phyloP scores from a whole-genome alignment of 768 basidiomycete genomes.

The Russula virescens region DNA sequence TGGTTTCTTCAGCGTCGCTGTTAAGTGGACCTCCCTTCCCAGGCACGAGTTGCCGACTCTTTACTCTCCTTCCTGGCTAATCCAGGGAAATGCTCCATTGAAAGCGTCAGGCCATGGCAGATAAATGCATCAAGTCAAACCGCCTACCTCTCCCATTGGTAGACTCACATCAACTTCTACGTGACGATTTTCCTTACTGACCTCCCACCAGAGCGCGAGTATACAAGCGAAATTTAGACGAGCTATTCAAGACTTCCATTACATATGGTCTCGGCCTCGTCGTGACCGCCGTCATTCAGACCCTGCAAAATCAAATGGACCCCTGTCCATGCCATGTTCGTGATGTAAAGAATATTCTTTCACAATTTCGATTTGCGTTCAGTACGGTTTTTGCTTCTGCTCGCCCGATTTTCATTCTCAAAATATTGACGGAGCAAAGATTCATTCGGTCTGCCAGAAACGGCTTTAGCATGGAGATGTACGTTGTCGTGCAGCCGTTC shows the following conservation, averaged over 20 bases:
- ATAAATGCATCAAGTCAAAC: not conserved
- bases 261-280: not conserved
- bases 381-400: no score
- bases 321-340: conserved; percentile 10
- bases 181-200: conserved; percentile 1
- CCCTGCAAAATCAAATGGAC: not conserved
- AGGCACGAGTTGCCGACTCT: not conserved
- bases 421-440: not conserved
- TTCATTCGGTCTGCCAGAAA: not conserved
- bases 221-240: no score
- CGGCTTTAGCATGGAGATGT: not conserved
- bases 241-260: conserved; percentile 3
- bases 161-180: conserved; percentile 11
- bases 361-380: not conserved
- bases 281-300: conserved; percentile 7
- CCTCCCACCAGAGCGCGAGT: not conserved
- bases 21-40: not conserved
- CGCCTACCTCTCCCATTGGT: not conserved
- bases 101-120: not conserved
- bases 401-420: not conserved
- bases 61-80: not conserved
- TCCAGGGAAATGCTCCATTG: not conserved
- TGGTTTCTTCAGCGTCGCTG: no score
- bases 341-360: conserved; percentile 2
- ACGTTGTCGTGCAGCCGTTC: not conserved